A percentile compares a stretch with the other conserved stretches of the same genome.
These are phyloP conservation scores for Pseudofabraea citricarpa DNA, from an alignment of 2,329 filamentous ascomycete species.

Conservation along the genomic window DNA sequence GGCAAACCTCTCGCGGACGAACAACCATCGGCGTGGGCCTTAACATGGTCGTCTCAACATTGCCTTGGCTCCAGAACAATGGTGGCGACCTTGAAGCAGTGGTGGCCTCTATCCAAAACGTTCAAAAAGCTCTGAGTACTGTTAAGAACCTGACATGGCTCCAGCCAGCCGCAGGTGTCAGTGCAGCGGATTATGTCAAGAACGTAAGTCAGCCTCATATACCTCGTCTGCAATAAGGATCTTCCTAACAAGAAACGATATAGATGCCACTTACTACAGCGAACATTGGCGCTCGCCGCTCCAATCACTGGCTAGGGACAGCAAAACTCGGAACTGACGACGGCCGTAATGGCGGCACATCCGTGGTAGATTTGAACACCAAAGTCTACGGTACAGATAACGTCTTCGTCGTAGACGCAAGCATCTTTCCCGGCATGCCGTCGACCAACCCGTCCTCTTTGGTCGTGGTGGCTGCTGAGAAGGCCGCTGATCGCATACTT, in stretches of 20 bases:
- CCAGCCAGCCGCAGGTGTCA: constrained; percentile 45
- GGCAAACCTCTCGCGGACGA: constrained; percentile 55
- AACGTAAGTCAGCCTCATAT: constrained; percentile 33
- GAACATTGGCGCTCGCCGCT: constrained; percentile 22
- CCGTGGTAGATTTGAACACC: constrained; percentile 59
- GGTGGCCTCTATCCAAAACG: constrained; percentile 57
- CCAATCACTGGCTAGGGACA: constrained; percentile 48
- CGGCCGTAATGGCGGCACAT: constrained; percentile 41
- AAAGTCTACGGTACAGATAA: constrained; percentile 66
- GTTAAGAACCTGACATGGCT: constrained; percentile 52
- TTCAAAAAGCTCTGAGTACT: constrained; percentile 48
- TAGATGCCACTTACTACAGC: constrained; percentile 21
- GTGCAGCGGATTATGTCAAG: constrained; percentile 51
- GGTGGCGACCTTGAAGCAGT: constrained; percentile 57
- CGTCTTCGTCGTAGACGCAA: constrained; percentile 63
- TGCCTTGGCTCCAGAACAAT: constrained; percentile 49
- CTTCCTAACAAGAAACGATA: too few species aligned
- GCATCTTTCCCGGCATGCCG: constrained; percentile 64
- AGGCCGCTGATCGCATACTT: constrained; percentile 29
- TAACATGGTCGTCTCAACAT: constrained; percentile 51
- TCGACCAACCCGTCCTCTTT: constrained; percentile 64
- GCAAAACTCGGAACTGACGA: constrained; percentile 54
- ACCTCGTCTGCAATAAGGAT: too few species aligned
- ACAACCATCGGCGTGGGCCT: constrained; percentile 55
- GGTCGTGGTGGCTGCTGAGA: constrained; percentile 59